phyloP scores from a whole-genome alignment of 768 basidiomycete genomes.

The Amanita jacksonii region DNA sequence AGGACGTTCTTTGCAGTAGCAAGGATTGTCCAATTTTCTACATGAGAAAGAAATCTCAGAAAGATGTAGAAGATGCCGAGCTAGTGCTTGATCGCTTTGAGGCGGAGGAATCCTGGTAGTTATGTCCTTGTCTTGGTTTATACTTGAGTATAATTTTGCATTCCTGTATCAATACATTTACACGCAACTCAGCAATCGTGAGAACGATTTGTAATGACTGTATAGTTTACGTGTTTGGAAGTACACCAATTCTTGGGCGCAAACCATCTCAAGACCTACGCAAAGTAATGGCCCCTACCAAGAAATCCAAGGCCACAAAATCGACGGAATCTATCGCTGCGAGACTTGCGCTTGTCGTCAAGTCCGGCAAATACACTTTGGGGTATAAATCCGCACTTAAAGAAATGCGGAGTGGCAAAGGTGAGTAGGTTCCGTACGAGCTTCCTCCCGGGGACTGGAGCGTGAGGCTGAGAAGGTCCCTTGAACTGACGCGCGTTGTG shows the following conservation, averaged over 20 bases:
- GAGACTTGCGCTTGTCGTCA: constrained; percentile 91
- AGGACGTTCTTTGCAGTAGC: constrained; percentile 95
- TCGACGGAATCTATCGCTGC: constrained; percentile 89
- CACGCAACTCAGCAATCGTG: background rate
- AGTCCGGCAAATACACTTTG: constrained; percentile 95
- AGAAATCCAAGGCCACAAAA: constrained; percentile 93
- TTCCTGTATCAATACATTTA: too few relatives aligned
- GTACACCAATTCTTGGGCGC: too few relatives aligned
- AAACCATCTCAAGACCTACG: constrained; percentile 7
- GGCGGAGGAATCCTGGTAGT: constrained; percentile 42
- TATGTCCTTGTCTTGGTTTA: background rate
- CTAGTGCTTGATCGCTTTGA: constrained; percentile 80
- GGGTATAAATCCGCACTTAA: constrained; percentile 99
- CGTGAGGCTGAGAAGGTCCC: constrained; percentile 99
- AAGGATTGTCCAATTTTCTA: constrained; percentile 99
- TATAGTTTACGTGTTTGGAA: constrained; percentile 15
- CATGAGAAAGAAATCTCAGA: constrained; percentile 96
- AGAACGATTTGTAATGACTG: constrained; percentile 18
- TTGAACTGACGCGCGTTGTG: constrained; percentile 48
- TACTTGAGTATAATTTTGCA: too few relatives aligned
- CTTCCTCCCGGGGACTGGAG: constrained; percentile 79
- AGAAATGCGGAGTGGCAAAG: constrained; percentile 97
- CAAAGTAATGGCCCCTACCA: constrained; percentile 78
- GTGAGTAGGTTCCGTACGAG: constrained; percentile 41
- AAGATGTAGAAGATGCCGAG: constrained; percentile 87